phyloP scores from a whole-genome alignment of 495 filamentous ascomycete species.

The Xylaria intraflava region DNA sequence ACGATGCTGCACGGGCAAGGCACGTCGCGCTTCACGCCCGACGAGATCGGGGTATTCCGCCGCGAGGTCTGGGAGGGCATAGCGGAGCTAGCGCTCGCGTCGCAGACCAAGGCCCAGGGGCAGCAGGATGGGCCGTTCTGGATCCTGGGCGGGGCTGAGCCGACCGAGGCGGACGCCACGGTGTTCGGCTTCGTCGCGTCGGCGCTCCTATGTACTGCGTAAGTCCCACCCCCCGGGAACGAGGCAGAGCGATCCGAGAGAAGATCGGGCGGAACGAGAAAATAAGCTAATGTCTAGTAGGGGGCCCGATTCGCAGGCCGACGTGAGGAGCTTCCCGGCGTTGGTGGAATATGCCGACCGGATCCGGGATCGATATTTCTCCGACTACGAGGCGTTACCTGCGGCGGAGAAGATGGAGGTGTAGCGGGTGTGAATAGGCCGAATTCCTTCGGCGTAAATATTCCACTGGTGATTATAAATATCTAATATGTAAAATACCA shows the following conservation, averaged over 20 bases:
- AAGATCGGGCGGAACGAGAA: not conserved
- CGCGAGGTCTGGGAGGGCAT: constrained; percentile 49
- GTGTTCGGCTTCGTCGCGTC: constrained; percentile 53
- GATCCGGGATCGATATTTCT: constrained; percentile 54
- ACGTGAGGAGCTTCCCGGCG: constrained; percentile 40
- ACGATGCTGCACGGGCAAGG: constrained; percentile 50
- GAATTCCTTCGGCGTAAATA: not conserved
- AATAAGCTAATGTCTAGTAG: constrained; percentile 24
- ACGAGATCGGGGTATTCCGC: constrained; percentile 42
- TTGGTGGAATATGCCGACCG: constrained; percentile 51
- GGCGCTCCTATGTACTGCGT: constrained; percentile 47
- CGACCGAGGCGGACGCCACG: constrained; percentile 51
- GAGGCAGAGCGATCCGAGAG: no score
- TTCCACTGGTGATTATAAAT: no score
- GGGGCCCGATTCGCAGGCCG: constrained; percentile 37
- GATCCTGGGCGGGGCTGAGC: constrained; percentile 47
- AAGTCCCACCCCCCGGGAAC: constrained; percentile 34
- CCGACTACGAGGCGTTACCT: constrained; percentile 44
- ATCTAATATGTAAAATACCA: no score
- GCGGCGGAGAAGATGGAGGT: not conserved
- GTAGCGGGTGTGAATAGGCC: not conserved
- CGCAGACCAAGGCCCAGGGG: constrained; percentile 7
- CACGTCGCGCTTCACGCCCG: constrained; percentile 39
- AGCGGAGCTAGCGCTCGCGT: constrained; percentile 32
- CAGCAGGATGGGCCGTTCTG: constrained; percentile 43